Evolutionary conservation across 768 basidiomycete genomes (phyloP).

Genomic region (Boletus vermiculosoides): DNA sequence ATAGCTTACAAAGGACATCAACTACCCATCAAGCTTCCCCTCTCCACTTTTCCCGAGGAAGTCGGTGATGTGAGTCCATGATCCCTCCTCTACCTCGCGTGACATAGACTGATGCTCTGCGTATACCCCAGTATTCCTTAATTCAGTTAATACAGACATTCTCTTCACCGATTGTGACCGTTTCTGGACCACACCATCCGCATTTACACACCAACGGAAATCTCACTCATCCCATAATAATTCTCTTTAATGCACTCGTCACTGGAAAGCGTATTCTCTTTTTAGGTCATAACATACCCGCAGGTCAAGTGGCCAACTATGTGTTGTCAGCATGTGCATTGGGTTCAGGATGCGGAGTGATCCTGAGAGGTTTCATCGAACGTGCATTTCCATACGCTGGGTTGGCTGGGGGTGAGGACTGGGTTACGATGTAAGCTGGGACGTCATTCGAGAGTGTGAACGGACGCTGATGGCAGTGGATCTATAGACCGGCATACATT

Average conservation of each 20-base stretch:
- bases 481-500: constrained; percentile 79
- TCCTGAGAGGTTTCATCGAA: constrained; percentile 84
- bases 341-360: constrained; percentile 83
- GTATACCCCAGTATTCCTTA: constrained; percentile 71
- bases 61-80: constrained; percentile 83
- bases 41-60: constrained; percentile 89
- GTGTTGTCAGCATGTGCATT: constrained; percentile 94
- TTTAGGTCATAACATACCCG: constrained; percentile 85
- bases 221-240: constrained; percentile 89
- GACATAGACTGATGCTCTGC: constrained; percentile 11
- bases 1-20: constrained; percentile 82
- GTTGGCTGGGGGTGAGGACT: constrained; percentile 82
- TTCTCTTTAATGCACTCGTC: constrained; percentile 93
- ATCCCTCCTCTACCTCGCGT: not conserved
- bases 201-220: constrained; percentile 92
- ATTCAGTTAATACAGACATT: constrained; percentile 89
- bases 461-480: constrained; percentile 7
- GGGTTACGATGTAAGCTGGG: constrained; percentile 76
- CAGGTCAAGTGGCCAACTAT: constrained; percentile 85
- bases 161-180: constrained; percentile 52
- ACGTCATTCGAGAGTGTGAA: not conserved
- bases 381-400: constrained; percentile 96
- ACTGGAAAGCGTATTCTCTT: constrained; percentile 97
- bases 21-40: constrained; percentile 87
- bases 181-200: constrained; percentile 79